Evolutionary conservation across 2,329 filamentous ascomycete species (phyloP).

Genomic region (Colletotrichum viniferum): DNA sequence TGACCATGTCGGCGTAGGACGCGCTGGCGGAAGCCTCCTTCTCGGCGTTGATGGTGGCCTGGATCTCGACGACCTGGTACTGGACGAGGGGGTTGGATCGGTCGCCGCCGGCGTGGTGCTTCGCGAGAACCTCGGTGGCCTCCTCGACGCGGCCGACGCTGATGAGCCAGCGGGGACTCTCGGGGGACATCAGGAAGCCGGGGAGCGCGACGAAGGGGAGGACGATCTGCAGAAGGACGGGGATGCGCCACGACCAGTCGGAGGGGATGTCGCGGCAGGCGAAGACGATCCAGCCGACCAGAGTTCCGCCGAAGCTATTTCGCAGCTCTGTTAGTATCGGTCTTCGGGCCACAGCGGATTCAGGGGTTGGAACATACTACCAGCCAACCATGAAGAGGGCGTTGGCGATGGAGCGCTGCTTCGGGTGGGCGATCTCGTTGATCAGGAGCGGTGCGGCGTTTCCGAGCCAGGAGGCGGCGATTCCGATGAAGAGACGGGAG

Average conservation of each 20-base stretch:
- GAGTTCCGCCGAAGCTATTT: constrained; percentile 33
- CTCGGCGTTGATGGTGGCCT: constrained; percentile 24
- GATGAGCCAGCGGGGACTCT: constrained; percentile 34
- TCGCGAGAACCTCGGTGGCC: constrained; percentile 39
- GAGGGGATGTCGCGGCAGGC: constrained; percentile 3
- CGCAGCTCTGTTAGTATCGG: fast-evolving
- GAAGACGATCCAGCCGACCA: constrained; percentile 36
- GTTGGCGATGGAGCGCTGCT: constrained; percentile 25
- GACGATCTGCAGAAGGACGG: constrained; percentile 46
- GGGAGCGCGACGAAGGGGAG: constrained; percentile 39
- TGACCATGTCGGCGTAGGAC: constrained; percentile 16
- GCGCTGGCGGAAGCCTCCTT: constrained; percentile 8
- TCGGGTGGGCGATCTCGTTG: constrained; percentile 37
- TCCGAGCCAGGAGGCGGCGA: constrained; percentile 31
- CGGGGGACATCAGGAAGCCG: constrained; percentile 30
- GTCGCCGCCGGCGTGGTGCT: constrained; percentile 47
- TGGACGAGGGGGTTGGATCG: constrained; percentile 40
- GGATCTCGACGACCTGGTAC: constrained; percentile 29
- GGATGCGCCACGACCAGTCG: constrained; percentile 15
- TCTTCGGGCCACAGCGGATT: background rate
- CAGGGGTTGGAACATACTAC: constrained; percentile 20
- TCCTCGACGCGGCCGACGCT: constrained; percentile 29
- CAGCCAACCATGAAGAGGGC: constrained; percentile 6
- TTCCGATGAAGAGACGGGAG: constrained; percentile 36
- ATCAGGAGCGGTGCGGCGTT: constrained; percentile 36